These are phyloP conservation scores for Xerocomus nothofagi DNA, from an alignment of 1,284 basidiomycete genomes.

Conservation along the genomic window DNA sequence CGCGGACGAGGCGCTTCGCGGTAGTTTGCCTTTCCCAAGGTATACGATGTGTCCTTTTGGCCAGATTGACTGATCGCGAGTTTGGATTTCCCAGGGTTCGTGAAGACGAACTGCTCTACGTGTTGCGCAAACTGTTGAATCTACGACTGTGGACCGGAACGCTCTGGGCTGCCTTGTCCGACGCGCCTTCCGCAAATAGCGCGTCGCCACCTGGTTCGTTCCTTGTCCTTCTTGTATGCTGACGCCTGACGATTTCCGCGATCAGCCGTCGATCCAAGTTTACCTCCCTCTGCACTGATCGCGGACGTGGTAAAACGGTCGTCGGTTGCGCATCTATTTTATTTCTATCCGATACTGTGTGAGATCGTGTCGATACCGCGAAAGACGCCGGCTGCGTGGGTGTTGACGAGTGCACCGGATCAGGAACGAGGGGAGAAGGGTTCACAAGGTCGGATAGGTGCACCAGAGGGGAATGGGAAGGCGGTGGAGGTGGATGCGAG, in stretches of 20 bases:
- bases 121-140: slow-evolving; percentile 73
- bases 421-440: slow-evolving; percentile 7
- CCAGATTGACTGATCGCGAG: not conserved
- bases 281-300: slow-evolving; percentile 53
- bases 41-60: slow-evolving; percentile 25
- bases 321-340: slow-evolving; percentile 77
- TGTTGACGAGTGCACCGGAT: slow-evolving; percentile 27
- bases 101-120: slow-evolving; percentile 88
- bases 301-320: slow-evolving; percentile 72
- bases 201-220: slow-evolving; percentile 53
- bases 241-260: not conserved
- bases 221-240: not conserved
- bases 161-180: slow-evolving; percentile 72
- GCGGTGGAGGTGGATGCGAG: slow-evolving; percentile 64
- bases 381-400: slow-evolving; percentile 68
- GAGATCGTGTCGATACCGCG: slow-evolving; percentile 73
- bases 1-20: slow-evolving; percentile 80
- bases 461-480: slow-evolving; percentile 33
- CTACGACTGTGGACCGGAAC: slow-evolving; percentile 72
- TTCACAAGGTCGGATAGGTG: slow-evolving; percentile 23
- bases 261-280: slow-evolving; percentile 44
- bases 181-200: slow-evolving; percentile 56
- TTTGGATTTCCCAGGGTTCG: slow-evolving; percentile 54
- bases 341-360: slow-evolving; percentile 76
- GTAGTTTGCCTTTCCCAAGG: slow-evolving; percentile 84